These are phyloP conservation scores for Hanseniaspora clermontiae DNA, from an alignment of 805 yeast species.

Conservation along the genomic window DNA sequence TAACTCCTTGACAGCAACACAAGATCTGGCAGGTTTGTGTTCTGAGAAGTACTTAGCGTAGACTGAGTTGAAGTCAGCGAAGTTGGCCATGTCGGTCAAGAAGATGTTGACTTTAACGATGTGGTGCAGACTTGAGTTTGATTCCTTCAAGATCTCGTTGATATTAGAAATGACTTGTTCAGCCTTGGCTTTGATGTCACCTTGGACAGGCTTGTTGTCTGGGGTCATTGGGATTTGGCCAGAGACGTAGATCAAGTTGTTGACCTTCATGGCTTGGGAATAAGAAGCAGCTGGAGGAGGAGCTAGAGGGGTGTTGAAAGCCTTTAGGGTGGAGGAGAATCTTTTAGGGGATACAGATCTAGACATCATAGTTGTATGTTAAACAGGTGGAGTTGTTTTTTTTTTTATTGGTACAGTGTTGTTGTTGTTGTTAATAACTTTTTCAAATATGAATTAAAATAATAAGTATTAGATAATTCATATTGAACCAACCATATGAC, in stretches of 20 bases:
- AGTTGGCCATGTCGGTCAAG: conserved; percentile 80
- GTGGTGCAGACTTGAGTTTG: conserved; percentile 71
- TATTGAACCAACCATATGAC: too few relatives aligned
- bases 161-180: conserved; percentile 63
- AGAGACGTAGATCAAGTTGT: conserved; percentile 76
- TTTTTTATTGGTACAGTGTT: too few relatives aligned
- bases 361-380: conserved; percentile 3
- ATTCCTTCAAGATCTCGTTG: conserved; percentile 61
- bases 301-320: conserved; percentile 61
- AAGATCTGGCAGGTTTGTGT: conserved; percentile 93
- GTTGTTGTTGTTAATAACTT: too few relatives aligned
- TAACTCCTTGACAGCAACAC: conserved; percentile 85
- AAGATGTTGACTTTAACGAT: conserved; percentile 79
- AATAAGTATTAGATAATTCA: too few relatives aligned
- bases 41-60: conserved; percentile 62
- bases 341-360: conserved; percentile 12
- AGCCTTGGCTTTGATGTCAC: conserved; percentile 62
- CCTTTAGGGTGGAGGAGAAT: conserved; percentile 23
- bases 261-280: conserved; percentile 89
- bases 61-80: conserved; percentile 73
- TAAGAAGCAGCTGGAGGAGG: conserved; percentile 97
- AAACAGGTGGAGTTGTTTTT: neutral
- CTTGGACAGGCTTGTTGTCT: conserved; percentile 67
- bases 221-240: conserved; percentile 91
- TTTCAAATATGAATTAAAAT: too few relatives aligned